Percentiles rank a stretch among this genome's conserved stretches.
These are phyloP conservation scores for Henckelia pumila DNA, from an alignment of 257 asterid species.

Conservation along the genomic window DNA sequence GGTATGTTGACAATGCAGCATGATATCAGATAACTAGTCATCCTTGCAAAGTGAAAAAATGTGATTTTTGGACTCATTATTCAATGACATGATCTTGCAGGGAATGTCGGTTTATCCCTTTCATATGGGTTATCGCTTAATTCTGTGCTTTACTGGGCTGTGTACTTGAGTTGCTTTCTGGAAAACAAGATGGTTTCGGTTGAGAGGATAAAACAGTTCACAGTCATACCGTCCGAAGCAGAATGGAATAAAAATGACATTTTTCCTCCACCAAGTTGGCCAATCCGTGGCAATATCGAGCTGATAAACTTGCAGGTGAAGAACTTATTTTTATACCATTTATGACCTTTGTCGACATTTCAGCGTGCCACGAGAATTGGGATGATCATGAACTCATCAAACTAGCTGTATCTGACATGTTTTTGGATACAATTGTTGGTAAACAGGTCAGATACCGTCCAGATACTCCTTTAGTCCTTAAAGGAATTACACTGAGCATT, in stretches of 20 bases:
- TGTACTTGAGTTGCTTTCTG: conserved; percentile 40
- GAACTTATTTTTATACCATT: no score
- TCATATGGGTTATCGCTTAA: conserved; percentile 67
- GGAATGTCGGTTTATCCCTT: conserved; percentile 59
- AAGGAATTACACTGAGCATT: conserved; percentile 56
- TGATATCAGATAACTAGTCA: no score
- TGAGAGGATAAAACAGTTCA: conserved; percentile 72
- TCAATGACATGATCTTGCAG: conserved; percentile 26
- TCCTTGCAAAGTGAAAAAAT: background rate
- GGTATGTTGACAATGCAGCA: no score
- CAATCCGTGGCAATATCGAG: conserved; percentile 50
- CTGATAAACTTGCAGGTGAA: conserved; percentile 57
- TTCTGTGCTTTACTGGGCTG: conserved; percentile 38
- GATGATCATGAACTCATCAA: no score
- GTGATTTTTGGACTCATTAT: background rate
- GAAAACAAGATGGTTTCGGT: conserved; percentile 81
- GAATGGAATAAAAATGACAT: conserved; percentile 40
- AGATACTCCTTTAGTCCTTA: conserved; percentile 63
- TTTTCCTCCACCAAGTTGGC: conserved; percentile 58
- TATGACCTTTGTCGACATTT: no score
- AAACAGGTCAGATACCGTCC: conserved; percentile 67
- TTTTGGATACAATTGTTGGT: background rate
- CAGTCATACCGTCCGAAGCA: conserved; percentile 64
- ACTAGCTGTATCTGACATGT: no score
- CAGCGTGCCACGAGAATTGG: no score